phyloP scores from a whole-genome alignment of 2,329 filamentous ascomycete species.

The Microsporum canis region DNA sequence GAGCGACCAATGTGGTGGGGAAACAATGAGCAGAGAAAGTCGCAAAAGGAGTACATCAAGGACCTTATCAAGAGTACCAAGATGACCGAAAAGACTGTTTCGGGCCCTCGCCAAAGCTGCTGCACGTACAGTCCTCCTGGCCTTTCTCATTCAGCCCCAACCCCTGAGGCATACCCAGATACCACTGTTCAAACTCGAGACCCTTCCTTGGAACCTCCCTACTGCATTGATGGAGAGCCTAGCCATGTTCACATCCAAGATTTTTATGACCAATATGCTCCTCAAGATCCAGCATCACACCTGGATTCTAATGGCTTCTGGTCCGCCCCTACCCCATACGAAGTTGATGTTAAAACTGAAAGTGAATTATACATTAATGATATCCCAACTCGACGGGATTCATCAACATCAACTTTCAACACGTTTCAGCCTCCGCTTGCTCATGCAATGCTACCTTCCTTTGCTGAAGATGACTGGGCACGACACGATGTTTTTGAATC shows the following conservation, averaged over 20 bases:
- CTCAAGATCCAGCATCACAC: conserved; percentile 38
- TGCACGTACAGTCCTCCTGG: conserved; percentile 56
- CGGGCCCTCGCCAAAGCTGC: conserved; percentile 28
- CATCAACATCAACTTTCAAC: conserved; percentile 82
- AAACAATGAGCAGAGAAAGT: conserved; percentile 72
- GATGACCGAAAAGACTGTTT: conserved; percentile 69
- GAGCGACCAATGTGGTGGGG: conserved; percentile 96
- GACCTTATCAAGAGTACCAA: conserved; percentile 96
- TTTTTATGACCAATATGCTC: conserved; percentile 32
- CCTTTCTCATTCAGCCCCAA: conserved; percentile 69
- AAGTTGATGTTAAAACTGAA: conserved; percentile 93
- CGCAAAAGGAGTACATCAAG: conserved; percentile 93
- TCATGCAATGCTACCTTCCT: conserved; percentile 53
- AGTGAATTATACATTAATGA: conserved; percentile 89
- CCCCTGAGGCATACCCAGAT: conserved; percentile 69
- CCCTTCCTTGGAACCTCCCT: conserved; percentile 69
- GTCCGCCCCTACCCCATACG: conserved; percentile 60
- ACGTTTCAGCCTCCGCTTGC: conserved; percentile 71
- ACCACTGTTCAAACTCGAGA: conserved; percentile 59
- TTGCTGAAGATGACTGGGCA: conserved; percentile 58
- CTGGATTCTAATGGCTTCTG: conserved; percentile 52
- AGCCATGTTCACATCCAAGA: conserved; percentile 51
- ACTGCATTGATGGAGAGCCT: conserved; percentile 54
- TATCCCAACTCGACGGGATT: conserved; percentile 72
- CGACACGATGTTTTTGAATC: conserved; percentile 57